Conservation (phyloP, 495 filamentous ascomycete genomes). For the Neurospora intermedia region DNA sequence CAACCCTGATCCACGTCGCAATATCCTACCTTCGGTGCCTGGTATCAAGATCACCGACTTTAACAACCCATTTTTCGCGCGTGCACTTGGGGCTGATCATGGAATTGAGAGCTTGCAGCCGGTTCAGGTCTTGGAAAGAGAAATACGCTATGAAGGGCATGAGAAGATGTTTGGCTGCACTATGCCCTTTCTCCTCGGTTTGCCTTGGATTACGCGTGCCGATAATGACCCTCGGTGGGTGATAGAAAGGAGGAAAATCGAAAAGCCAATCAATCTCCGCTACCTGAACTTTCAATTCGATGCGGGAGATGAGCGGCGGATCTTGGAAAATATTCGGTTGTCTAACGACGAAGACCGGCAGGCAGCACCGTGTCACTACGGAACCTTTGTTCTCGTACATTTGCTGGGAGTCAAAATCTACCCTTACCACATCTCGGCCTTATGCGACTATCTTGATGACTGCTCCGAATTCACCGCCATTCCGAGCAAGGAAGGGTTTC, state of each 20-base stretch:
- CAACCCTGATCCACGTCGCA: background rate
- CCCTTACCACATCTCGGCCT: background rate
- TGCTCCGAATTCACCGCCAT: background rate
- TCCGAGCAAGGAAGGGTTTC: background rate
- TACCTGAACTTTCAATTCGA: background rate
- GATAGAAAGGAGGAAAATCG: background rate
- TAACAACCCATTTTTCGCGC: background rate
- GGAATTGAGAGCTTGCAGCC: background rate
- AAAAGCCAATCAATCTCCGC: background rate
- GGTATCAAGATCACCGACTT: background rate
- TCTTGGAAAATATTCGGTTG: background rate
- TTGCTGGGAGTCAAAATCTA: background rate
- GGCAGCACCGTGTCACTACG: background rate
- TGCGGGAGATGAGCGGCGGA: background rate
- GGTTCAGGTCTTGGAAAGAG: background rate
- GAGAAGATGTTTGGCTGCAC: background rate
- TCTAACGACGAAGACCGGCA: background rate
- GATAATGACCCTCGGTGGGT: background rate
- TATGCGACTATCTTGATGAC: background rate
- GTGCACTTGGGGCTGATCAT: background rate
- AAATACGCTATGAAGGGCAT: background rate
- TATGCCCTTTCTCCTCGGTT: background rate
- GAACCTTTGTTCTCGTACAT: background rate
- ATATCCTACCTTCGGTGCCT: background rate
- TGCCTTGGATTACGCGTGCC: background rate